phyloP scores from a whole-genome alignment of 2,329 filamentous ascomycete species.

The Penicillium sp. region DNA sequence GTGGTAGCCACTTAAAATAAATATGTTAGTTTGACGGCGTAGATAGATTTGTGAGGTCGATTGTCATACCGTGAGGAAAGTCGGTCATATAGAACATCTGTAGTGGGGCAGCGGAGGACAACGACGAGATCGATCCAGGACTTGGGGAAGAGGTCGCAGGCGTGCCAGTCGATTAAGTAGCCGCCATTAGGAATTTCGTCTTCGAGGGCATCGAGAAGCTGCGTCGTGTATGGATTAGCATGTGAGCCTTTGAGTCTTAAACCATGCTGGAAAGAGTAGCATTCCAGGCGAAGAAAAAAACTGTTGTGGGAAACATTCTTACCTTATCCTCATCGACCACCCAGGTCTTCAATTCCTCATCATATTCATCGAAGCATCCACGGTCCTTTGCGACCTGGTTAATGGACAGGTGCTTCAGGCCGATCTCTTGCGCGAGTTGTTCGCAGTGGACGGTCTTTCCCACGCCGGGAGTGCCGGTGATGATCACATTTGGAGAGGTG shows the following conservation, averaged over 20 bases:
- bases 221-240: constrained; percentile 7
- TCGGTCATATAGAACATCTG: constrained; percentile 78
- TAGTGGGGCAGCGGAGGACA: constrained; percentile 76
- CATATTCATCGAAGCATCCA: constrained; percentile 82
- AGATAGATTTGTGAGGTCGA: not conserved
- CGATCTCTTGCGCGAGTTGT: constrained; percentile 71
- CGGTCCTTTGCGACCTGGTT: constrained; percentile 91
- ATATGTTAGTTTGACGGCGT: not conserved
- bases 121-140: constrained; percentile 95
- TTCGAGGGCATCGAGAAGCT: constrained; percentile 85
- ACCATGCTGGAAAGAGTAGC: not conserved
- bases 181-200: constrained; percentile 75
- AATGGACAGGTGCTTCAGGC: constrained; percentile 78
- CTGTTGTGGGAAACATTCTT: constrained; percentile 17
- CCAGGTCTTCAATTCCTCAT: constrained; percentile 81
- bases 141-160: constrained; percentile 90
- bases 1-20: constrained; percentile 66
- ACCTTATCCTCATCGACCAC: constrained; percentile 97
- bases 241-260: not conserved
- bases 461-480: constrained; percentile 93
- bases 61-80: constrained; percentile 64
- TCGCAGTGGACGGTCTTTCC: constrained; percentile 95
- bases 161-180: constrained; percentile 95
- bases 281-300: not conserved
- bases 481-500: constrained; percentile 76